Conservation (phyloP, 1,139 yeast genomes). For the Lodderomyces oxycetoniae region DNA sequence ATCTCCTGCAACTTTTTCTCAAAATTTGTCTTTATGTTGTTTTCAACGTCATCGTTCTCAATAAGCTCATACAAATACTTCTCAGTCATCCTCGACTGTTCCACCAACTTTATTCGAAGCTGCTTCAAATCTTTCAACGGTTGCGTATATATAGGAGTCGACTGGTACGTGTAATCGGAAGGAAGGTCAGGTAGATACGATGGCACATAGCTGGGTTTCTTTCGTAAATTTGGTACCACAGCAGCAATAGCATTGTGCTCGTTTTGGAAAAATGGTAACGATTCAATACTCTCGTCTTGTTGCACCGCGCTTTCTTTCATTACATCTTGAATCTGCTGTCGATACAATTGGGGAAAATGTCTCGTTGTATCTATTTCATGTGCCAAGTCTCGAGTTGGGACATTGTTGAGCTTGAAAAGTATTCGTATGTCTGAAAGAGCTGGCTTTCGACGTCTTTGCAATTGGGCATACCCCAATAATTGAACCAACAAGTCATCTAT, state of each 20-base stretch:
- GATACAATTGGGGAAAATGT: conserved; percentile 4
- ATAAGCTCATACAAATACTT: conserved; percentile 62
- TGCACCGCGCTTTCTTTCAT: conserved; percentile 4
- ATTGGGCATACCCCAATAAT: conserved; percentile 51
- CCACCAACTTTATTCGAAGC: conserved; percentile 65
- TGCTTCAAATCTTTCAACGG: conserved; percentile 68
- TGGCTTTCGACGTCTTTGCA: conserved; percentile 66
- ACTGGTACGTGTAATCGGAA: conserved; percentile 85
- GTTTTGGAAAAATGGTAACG: conserved; percentile 38
- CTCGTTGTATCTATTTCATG: conserved; percentile 26
- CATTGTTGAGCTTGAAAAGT: conserved; percentile 41
- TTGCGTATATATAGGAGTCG: conserved; percentile 63
- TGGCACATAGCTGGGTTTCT: conserved; percentile 57
- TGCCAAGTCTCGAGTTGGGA: conserved; percentile 44
- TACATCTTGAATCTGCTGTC: conserved; percentile 1
- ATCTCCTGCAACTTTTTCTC: conserved; percentile 20
- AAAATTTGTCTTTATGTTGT: conserved; percentile 23
- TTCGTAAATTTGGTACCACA: conserved; percentile 50
- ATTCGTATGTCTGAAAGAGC: conserved; percentile 54
- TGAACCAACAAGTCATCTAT: conserved; percentile 44
- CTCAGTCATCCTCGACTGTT: conserved; percentile 78
- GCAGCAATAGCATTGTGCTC: conserved; percentile 48
- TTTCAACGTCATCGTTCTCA: conserved; percentile 36
- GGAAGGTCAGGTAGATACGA: conserved; percentile 81
- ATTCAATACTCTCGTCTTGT: conserved; percentile 18